Evolutionary conservation across 805 yeast species (phyloP).

Genomic region (Nakazawaea wickerhamii): DNA sequence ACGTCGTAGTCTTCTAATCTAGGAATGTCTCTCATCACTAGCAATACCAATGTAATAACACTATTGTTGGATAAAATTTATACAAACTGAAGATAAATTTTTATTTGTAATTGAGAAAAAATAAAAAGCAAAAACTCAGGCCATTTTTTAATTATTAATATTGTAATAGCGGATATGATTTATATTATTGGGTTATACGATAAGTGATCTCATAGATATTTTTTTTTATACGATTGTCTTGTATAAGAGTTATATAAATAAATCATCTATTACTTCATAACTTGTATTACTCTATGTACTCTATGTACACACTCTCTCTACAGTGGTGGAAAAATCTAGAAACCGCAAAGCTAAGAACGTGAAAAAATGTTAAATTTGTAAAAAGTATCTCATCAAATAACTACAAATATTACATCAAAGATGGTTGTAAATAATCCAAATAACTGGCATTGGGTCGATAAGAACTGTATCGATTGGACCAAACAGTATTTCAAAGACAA

Average conservation of each 20-base stretch:
- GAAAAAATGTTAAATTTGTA: not conserved
- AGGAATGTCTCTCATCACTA: conserved; percentile 34
- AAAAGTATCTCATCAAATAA: conserved; percentile 1
- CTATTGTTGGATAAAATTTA: too few species aligned
- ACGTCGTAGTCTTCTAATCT: conserved; percentile 61
- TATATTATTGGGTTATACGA: too few species aligned
- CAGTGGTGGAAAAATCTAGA: not conserved
- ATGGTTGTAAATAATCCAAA: conserved; percentile 98
- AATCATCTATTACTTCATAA: too few species aligned
- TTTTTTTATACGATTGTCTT: too few species aligned
- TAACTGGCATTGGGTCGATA: conserved; percentile 99
- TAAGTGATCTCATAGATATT: too few species aligned
- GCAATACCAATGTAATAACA: too few species aligned
- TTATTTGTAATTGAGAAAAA: too few species aligned
- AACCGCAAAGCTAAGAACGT: not conserved
- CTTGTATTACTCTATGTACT: too few species aligned
- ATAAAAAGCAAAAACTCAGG: not conserved
- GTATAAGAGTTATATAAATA: too few species aligned
- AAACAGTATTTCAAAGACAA: conserved; percentile 64
- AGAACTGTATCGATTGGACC: conserved; percentile 93
- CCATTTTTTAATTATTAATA: not conserved
- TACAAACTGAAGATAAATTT: too few species aligned
- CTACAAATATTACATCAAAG: conserved; percentile 1
- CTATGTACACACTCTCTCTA: too few species aligned
- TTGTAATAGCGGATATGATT: too few species aligned